Evolutionary conservation across 768 basidiomycete species (phyloP).

Genomic region (Mycena galopus): DNA sequence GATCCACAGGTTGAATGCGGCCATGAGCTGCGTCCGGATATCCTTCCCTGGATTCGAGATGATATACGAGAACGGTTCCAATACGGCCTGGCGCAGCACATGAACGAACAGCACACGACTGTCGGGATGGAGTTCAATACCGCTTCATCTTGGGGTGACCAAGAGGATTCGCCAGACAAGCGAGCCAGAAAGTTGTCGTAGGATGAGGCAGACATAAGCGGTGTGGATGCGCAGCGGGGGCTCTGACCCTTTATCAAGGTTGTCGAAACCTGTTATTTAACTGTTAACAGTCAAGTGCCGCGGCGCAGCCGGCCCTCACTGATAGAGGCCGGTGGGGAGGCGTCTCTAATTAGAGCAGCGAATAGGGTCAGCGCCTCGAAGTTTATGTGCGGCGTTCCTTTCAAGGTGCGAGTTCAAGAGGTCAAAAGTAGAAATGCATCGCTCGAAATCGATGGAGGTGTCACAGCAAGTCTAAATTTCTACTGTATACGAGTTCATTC

Average conservation of each 20-base stretch:
- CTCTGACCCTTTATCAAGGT: not conserved
- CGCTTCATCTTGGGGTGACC: constrained; percentile 52
- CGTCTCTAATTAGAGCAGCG: too few relatives aligned
- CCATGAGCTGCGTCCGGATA: constrained; percentile 87
- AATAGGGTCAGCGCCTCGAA: too few relatives aligned
- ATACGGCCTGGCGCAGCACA: constrained; percentile 56
- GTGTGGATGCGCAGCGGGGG: not conserved
- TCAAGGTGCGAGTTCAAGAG: too few relatives aligned
- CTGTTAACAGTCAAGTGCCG: too few relatives aligned
- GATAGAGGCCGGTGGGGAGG: too few relatives aligned
- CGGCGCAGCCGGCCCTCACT: too few relatives aligned
- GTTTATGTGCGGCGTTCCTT: too few relatives aligned
- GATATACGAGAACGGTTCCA: constrained; percentile 92
- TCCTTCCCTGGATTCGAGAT: constrained; percentile 93
- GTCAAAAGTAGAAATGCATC: too few relatives aligned
- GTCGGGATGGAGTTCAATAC: constrained; percentile 33
- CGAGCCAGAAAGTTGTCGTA: constrained; percentile 57
- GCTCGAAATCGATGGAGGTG: too few relatives aligned
- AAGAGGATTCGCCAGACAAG: constrained; percentile 49
- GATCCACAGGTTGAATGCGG: constrained; percentile 95
- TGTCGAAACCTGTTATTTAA: too few relatives aligned
- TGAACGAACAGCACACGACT: not conserved
- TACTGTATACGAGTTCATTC: constrained; percentile 21
- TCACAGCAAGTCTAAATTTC: not conserved
- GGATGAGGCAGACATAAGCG: constrained; percentile 36